Conservation (phyloP, 495 filamentous ascomycete species). For the Corynascus novoguineensis region DNA sequence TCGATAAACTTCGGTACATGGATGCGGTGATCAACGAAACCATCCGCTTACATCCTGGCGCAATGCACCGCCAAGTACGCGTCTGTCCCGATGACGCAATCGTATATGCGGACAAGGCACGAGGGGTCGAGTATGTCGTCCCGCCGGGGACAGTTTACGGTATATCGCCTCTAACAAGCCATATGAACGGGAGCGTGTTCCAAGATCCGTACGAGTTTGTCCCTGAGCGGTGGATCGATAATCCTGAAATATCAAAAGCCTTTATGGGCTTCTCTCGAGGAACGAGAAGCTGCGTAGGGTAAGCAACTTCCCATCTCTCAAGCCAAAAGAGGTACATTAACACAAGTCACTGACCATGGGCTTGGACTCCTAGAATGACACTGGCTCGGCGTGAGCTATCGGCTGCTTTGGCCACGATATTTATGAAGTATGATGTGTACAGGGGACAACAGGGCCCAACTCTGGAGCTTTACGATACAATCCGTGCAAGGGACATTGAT, state of each 20-base stretch:
- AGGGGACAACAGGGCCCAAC: constrained; percentile 8
- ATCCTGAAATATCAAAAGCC: neutral
- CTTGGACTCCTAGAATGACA: constrained; percentile 2
- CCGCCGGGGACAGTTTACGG: constrained; percentile 5
- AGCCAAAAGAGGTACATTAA: too few species aligned
- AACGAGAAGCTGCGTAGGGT: constrained; percentile 11
- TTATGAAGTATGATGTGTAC: constrained; percentile 15
- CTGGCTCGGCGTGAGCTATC: constrained; percentile 12
- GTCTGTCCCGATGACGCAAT: constrained; percentile 8
- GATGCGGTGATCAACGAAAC: constrained; percentile 15
- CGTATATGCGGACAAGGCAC: constrained; percentile 4
- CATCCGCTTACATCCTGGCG: constrained; percentile 12
- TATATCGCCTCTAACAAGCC: constrained; percentile 7
- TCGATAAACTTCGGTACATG: constrained; percentile 12
- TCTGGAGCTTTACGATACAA: constrained; percentile 16
- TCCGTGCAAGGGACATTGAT: constrained; percentile 12
- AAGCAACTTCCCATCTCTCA: neutral
- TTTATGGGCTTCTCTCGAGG: constrained; percentile 13
- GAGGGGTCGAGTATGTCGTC: constrained; percentile 1
- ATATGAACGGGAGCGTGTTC: constrained; percentile 4
- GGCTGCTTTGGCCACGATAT: constrained; percentile 1
- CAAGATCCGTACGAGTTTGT: constrained; percentile 5
- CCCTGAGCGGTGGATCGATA: constrained; percentile 17
- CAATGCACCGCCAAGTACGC: neutral
- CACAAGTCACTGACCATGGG: neutral